Percentiles rank a stretch among this genome's conserved stretches.
phyloP scores from a whole-genome alignment of 2,329 filamentous ascomycete genomes.

The Fusarium veterinarium region DNA sequence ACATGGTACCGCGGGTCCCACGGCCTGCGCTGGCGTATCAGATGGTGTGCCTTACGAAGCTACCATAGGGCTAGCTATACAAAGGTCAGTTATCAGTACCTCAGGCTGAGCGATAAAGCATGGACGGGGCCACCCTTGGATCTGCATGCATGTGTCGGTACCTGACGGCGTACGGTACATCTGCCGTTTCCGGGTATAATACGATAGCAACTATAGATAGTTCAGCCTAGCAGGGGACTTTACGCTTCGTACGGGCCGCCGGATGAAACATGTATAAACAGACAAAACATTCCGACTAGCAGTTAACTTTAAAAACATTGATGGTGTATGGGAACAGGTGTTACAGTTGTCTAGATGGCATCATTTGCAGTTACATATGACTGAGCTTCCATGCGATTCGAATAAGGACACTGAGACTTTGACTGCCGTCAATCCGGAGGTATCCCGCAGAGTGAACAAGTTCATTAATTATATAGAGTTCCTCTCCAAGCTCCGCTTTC shows the following conservation, averaged over 20 bases:
- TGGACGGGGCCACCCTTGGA: rapidly evolving
- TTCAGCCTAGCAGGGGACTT: not conserved
- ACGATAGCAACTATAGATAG: not conserved
- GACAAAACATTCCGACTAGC: rapidly evolving
- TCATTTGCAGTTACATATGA: not conserved
- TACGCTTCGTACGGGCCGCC: not conserved
- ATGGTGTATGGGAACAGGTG: rapidly evolving
- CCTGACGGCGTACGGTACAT: not conserved
- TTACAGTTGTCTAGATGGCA: not conserved
- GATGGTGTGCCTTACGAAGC: not conserved
- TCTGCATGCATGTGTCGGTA: not conserved
- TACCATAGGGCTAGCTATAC: not conserved
- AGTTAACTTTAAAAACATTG: not conserved
- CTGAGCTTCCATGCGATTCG: rapidly evolving
- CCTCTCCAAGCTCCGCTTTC: not conserved
- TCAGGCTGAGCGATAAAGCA: not conserved
- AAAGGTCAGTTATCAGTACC: not conserved
- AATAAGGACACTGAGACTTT: rapidly evolving
- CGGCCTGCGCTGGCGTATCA: not conserved
- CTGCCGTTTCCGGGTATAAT: not conserved
- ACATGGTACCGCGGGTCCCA: not conserved
- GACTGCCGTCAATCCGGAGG: rapidly evolving
- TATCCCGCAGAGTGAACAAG: rapidly evolving
- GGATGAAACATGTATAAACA: not conserved
- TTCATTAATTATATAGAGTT: not conserved